Conservation (phyloP, 768 basidiomycete species). For the Lyophyllum semitale region DNA sequence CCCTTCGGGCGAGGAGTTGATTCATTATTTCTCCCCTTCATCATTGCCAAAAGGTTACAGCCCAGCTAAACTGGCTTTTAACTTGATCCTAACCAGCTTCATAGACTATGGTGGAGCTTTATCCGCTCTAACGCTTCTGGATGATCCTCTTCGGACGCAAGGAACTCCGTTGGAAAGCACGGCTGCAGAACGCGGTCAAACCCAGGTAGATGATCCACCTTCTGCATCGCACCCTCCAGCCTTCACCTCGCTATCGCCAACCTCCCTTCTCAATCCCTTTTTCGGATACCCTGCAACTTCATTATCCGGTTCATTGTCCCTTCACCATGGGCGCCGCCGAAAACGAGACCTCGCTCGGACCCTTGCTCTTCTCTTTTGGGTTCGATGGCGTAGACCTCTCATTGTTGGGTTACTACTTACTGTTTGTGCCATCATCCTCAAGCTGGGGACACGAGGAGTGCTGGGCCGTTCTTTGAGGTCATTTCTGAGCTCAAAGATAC, state of each 20-base stretch:
- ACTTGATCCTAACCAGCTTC: conserved; percentile 12
- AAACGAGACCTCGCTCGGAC: conserved; percentile 70
- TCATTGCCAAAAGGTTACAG: conserved; percentile 59
- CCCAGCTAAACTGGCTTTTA: background rate
- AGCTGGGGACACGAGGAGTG: conserved; percentile 24
- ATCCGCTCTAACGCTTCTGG: conserved; percentile 48
- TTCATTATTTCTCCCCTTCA: conserved; percentile 52
- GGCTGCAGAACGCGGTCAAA: conserved; percentile 11
- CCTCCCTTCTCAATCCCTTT: conserved; percentile 69
- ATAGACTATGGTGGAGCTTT: conserved; percentile 71
- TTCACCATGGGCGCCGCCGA: conserved; percentile 65
- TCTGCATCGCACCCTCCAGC: conserved; percentile 18
- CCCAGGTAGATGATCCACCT: conserved; percentile 18
- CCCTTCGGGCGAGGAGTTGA: conserved; percentile 54
- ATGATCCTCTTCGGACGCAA: conserved; percentile 46
- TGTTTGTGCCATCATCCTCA: conserved; percentile 28
- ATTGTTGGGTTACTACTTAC: conserved; percentile 33
- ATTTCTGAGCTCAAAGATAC: background rate
- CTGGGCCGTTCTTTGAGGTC: conserved; percentile 10
- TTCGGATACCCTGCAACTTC: conserved; percentile 67
- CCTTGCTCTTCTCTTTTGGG: conserved; percentile 65
- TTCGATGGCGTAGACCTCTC: conserved; percentile 56
- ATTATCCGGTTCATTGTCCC: conserved; percentile 36
- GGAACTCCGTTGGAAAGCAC: conserved; percentile 18
- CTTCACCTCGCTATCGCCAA: conserved; percentile 40